These are phyloP conservation scores for Pigoraptor vietnamica DNA, from an alignment of 78 protist species.

Conservation along the genomic window DNA sequence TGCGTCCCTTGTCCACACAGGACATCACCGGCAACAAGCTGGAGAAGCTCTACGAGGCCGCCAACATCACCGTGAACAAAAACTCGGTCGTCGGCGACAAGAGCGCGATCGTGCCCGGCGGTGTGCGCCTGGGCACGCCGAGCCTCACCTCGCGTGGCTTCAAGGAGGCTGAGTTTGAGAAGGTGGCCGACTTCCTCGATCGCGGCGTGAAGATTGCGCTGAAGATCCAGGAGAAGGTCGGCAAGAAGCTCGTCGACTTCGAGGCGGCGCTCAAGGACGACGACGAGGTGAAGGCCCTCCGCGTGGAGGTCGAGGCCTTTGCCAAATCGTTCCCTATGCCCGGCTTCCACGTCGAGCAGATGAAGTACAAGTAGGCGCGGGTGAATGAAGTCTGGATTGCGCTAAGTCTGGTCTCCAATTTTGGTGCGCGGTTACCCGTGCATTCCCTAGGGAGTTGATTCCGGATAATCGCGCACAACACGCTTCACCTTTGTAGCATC, in stretches of 20 bases:
- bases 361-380: neutral
- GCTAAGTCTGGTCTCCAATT: neutral
- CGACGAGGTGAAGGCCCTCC: constrained; percentile 25
- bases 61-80: constrained; percentile 93
- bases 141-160: constrained; percentile 95
- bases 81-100: constrained; percentile 93
- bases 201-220: constrained; percentile 68
- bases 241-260: constrained; percentile 78
- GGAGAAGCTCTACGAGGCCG: constrained; percentile 84
- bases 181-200: constrained; percentile 84
- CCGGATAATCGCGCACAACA: too few species aligned
- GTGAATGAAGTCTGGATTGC: neutral
- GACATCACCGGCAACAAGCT: constrained; percentile 19
- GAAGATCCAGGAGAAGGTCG: constrained; percentile 55
- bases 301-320: constrained; percentile 61
- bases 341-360: constrained; percentile 25
- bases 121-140: constrained; percentile 93
- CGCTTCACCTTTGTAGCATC: too few species aligned
- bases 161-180: constrained; percentile 66
- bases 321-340: constrained; percentile 79
- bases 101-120: constrained; percentile 90
- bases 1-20: neutral
- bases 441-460: too few species aligned
- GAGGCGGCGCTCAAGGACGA: constrained; percentile 21
- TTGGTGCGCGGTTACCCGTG: neutral